A percentile compares a stretch with the other conserved stretches of the same genome.
Conservation (phyloP, 1,139 yeast species). For the Suhomyces wounanorum region DNA sequence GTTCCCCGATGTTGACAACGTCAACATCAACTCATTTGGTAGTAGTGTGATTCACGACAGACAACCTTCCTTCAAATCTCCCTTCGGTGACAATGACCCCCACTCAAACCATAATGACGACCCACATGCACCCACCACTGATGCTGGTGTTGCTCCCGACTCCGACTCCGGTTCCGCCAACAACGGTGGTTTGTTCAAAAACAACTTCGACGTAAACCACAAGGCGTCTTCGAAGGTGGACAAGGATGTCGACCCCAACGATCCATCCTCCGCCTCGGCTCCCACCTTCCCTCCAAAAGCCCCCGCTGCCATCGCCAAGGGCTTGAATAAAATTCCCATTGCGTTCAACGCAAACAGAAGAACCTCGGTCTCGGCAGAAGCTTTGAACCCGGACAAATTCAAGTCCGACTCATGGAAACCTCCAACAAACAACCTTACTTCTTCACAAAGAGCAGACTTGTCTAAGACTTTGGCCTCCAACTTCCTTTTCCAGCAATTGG, state of each 20-base stretch:
- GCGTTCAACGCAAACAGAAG: constrained; percentile 81
- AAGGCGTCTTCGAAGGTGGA: constrained; percentile 23
- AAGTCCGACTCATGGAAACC: constrained; percentile 71
- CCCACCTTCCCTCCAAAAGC: constrained; percentile 9
- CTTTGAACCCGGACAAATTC: constrained; percentile 57
- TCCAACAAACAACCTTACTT: constrained; percentile 64
- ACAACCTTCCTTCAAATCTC: constrained; percentile 61
- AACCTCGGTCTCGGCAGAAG: constrained; percentile 86
- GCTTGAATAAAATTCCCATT: constrained; percentile 43
- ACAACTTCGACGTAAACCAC: constrained; percentile 44
- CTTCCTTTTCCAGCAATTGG: constrained; percentile 78
- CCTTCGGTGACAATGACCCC: constrained; percentile 66
- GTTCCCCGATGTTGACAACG: constrained; percentile 39
- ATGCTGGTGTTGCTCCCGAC: constrained; percentile 14
- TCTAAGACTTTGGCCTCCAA: constrained; percentile 73
- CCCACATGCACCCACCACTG: constrained; percentile 19
- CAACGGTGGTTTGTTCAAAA: constrained; percentile 43
- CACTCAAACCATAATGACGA: constrained; percentile 44
- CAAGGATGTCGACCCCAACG: constrained; percentile 34
- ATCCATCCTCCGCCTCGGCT: constrained; percentile 22
- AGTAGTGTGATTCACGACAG: constrained; percentile 31
- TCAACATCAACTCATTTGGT: constrained; percentile 26
- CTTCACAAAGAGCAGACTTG: constrained; percentile 67
- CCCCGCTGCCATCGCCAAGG: constrained; percentile 17
- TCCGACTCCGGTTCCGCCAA: constrained; percentile 13